Base-by-base conservation (phyloP, 192 early-diverging fungal species). In the Polychytrium aggregatum region DNA sequence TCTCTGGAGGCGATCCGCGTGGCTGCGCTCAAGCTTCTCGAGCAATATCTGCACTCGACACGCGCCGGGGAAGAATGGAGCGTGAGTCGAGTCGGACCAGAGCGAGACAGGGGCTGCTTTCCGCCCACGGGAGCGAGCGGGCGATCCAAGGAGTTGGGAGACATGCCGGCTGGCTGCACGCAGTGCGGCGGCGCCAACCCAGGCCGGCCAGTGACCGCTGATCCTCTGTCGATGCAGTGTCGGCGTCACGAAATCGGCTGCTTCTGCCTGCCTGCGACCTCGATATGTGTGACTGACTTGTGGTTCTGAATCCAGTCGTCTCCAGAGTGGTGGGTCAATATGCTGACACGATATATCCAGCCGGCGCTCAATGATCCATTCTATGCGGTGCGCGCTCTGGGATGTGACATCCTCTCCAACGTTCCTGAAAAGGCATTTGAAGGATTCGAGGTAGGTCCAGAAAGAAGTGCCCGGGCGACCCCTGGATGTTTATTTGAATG, bases 21-120 rank as follows among this genome's bases (percentile, higher is more conserved):
- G 8, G 65, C 65, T 5, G 27, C 36, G 25, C 27, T 50, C 24
- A 62, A 67, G 41, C 26, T 67, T 11, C 13, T 67, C 5, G 65
- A 67, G 55, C 65, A 67, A 40, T 56, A 33, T 48, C 53, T 60
- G 42, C 52, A 56, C 31, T 50, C 42, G 3, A 42, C 41, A 44
- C 36, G 25, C 17, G 39, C 42, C 14, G 40, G 37, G 20, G 7
- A 20, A 17, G 34, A 20, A n/a, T 41, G 29, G 16, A 40, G 10
- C 7, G 16, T 25, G 44, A 28, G 38, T 26, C 13, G 22, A 26
- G n/a, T 52, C 29, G n/a, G 34, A 41, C 0, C 13, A 20, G 47
- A 36, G 1, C 13, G n/a, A 28, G 34, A 48, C 40, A 13, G 20
- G 13, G 0, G 0, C 18, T 48, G 13, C 27, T 38, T 14, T 14